Evolutionary conservation across 2,329 filamentous ascomycete species (phyloP).

Genomic region (Zalaria obscura): DNA sequence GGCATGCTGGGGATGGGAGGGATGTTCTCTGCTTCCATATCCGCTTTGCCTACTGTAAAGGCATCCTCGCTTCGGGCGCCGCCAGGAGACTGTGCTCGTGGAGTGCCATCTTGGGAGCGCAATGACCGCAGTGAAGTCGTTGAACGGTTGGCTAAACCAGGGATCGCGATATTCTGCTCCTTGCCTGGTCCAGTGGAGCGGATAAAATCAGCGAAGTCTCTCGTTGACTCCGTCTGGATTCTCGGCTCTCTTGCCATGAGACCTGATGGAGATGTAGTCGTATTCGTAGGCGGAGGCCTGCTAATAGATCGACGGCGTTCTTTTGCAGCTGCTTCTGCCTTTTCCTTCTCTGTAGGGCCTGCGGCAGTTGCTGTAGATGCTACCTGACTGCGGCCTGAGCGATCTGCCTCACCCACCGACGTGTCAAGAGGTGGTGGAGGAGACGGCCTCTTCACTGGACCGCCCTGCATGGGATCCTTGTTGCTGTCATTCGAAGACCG

Average conservation of each 20-base stretch:
- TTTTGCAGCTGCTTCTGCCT: constrained; percentile 1
- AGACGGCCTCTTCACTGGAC: background rate
- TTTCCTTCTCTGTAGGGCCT: constrained; percentile 4
- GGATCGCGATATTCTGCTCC: constrained; percentile 9
- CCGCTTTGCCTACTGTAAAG: constrained; percentile 4
- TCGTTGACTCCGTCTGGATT: constrained; percentile 53
- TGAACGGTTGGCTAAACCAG: constrained; percentile 5
- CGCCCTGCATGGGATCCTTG: background rate
- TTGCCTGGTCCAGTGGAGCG: constrained; percentile 59
- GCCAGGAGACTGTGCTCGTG: constrained; percentile 11
- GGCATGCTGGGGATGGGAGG: constrained; percentile 12
- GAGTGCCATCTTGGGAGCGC: constrained; percentile 7
- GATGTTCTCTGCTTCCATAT: constrained; percentile 8
- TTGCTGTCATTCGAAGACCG: background rate
- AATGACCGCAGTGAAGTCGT: constrained; percentile 3
- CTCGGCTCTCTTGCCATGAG: constrained; percentile 55
- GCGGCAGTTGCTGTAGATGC: background rate
- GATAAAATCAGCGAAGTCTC: constrained; percentile 82
- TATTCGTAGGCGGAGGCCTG: constrained; percentile 16
- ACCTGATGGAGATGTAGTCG: constrained; percentile 17
- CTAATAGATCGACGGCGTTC: constrained; percentile 14
- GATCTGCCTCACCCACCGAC: background rate
- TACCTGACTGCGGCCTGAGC: background rate
- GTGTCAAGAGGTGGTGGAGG: constrained; percentile 1
- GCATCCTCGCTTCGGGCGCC: constrained; percentile 6